These are phyloP conservation scores for Fraxinus ornus DNA, from an alignment of 305 asterid genomes.

Conservation along the genomic window DNA sequence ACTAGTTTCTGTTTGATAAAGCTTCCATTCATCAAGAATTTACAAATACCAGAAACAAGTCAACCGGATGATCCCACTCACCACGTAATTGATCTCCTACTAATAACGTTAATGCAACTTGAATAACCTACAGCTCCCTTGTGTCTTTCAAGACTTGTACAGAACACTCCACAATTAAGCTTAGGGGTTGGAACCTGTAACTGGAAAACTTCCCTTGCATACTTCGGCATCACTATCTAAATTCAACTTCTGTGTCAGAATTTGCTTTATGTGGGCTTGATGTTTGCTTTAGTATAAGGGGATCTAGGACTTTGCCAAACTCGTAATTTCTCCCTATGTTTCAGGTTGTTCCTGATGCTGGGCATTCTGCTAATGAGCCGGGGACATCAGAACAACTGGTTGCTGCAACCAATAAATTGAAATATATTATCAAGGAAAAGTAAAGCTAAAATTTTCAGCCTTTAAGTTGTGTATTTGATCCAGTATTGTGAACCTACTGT, in stretches of 20 bases:
- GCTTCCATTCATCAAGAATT: background rate
- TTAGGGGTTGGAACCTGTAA: background rate
- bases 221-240: background rate
- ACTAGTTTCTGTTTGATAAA: background rate
- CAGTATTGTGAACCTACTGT: background rate
- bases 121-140: background rate
- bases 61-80: background rate
- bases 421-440: conserved; percentile 34
- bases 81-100: background rate
- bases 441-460: conserved; percentile 10
- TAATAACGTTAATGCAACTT: background rate
- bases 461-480: background rate
- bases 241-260: background rate
- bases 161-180: background rate
- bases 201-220: background rate
- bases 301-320: background rate
- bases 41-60: background rate
- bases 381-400: conserved; percentile 82
- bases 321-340: background rate
- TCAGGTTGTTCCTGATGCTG: conserved; percentile 80
- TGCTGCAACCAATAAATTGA: conserved; percentile 79
- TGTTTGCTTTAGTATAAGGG: background rate
- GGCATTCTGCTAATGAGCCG: conserved; percentile 90
- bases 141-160: background rate
- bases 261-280: background rate